A percentile compares a stretch with the other conserved stretches of the same genome.
phyloP scores from a whole-genome alignment of 208 protist genomes.

The Acanthamoeba polyphaga region DNA sequence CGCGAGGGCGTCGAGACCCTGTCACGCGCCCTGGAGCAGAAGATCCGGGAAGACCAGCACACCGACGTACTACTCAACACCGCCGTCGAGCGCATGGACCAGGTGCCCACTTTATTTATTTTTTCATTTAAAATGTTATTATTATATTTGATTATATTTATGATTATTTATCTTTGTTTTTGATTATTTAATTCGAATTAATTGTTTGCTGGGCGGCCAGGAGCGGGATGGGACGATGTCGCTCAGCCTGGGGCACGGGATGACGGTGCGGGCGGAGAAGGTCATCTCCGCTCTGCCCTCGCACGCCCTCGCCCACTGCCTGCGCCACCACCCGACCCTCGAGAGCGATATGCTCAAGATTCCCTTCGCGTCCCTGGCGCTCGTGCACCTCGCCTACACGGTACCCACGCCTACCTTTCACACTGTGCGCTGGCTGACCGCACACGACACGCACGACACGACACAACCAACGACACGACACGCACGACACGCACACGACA shows the following conservation, averaged over 20 bases:
- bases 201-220: background rate
- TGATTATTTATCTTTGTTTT: background rate
- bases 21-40: background rate
- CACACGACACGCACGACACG: no score
- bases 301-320: background rate
- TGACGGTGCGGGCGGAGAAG: background rate
- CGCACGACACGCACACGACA: background rate
- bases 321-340: background rate
- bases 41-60: background rate
- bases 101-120: background rate
- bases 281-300: constrained; percentile 48
- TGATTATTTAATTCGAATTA: background rate
- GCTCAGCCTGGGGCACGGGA: background rate
- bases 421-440: no score
- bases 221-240: background rate
- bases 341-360: background rate
- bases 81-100: background rate
- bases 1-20: constrained; percentile 38
- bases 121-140: background rate
- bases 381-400: constrained; percentile 40
- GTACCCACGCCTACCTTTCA: no score
- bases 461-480: no score
- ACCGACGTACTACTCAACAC: constrained; percentile 4
- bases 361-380: constrained; percentile 15
- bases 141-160: no score